phyloP scores from a whole-genome alignment of 2,329 filamentous ascomycete genomes.

The Colletotrichum falcatum region DNA sequence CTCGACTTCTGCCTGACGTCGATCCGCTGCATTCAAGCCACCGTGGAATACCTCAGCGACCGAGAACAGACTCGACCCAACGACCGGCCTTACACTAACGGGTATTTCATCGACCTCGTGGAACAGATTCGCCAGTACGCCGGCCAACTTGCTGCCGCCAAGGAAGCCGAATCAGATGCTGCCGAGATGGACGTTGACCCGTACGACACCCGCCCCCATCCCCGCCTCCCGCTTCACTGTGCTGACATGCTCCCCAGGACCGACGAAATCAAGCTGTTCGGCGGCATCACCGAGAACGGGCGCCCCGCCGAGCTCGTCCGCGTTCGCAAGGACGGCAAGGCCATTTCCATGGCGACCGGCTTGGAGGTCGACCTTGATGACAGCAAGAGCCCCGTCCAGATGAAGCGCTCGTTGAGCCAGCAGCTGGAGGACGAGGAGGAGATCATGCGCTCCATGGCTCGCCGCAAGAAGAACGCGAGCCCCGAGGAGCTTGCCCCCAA shows the following conservation, averaged over 20 bases:
- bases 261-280: constrained; percentile 83
- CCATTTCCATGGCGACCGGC: constrained; percentile 81
- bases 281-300: constrained; percentile 84
- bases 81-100: constrained; percentile 93
- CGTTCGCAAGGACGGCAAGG: constrained; percentile 82
- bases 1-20: constrained; percentile 91
- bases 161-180: constrained; percentile 72
- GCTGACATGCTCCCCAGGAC: constrained; percentile 48
- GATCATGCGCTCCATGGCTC: constrained; percentile 92
- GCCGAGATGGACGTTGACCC: constrained; percentile 69
- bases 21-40: constrained; percentile 89
- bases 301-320: constrained; percentile 87
- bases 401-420: constrained; percentile 76
- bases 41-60: constrained; percentile 86
- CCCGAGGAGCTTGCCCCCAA: constrained; percentile 86
- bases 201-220: constrained; percentile 56
- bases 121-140: constrained; percentile 94
- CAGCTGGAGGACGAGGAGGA: constrained; percentile 83
- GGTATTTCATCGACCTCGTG: constrained; percentile 96
- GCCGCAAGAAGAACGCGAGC: constrained; percentile 91
- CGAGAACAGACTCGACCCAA: constrained; percentile 85
- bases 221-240: not conserved
- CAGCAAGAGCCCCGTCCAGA: constrained; percentile 60
- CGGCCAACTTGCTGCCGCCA: constrained; percentile 80
- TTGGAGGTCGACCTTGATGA: constrained; percentile 70